Evolutionary conservation across 2,329 filamentous ascomycete genomes (phyloP), one percentile per base, ranked within the genome.

Genomic region (Fonsecaea multimorphosa): DNA sequence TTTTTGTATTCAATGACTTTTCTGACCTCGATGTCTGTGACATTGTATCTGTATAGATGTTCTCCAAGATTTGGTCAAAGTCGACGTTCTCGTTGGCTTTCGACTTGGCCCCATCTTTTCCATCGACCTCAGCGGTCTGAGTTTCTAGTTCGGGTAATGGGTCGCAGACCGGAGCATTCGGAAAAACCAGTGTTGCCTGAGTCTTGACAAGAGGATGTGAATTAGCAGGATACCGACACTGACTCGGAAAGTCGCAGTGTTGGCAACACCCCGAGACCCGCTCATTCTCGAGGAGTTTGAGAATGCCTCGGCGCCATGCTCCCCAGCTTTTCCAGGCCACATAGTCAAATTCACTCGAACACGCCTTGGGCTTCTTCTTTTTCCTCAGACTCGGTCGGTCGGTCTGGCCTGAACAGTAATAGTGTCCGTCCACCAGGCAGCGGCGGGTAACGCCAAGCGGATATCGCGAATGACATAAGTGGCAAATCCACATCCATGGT

Each of bases 391-490:
- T 72, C 4, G 62, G 64, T n/a, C 51, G 44, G 54, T 66, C 58
- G 3, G 61, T 64, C 44, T 72, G 66, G 16, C 84, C 83, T 2
- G 81, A 75, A 75, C 84, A 86, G 76, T 85, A 85, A 65, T 76
- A 75, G 72, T 86, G 84, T 1, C 84, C 84, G 68, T 86, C 83
- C 53, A 82, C 77, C 7, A 86, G 79, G 65, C 84, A 86, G 59
- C 84, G 80, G 0, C 82, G 79, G 0, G 84, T 86, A 1, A 79
- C 79, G 22, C 78, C 80, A 1, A 86, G 76, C 1, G 76, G 74
- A 73, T 85, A 86, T 11, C 74, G 76, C 19, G 74, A 76, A 40
- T 75, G 73, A 74, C 84, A 86, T 51, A 81, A 72, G 72, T 86
- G 84, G 71, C 84, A 86, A 68, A 79, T 77, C 84, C 84, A 86